Conservation (phyloP, 164 flowering plant species). For the Macadamia integrifolia region DNA sequence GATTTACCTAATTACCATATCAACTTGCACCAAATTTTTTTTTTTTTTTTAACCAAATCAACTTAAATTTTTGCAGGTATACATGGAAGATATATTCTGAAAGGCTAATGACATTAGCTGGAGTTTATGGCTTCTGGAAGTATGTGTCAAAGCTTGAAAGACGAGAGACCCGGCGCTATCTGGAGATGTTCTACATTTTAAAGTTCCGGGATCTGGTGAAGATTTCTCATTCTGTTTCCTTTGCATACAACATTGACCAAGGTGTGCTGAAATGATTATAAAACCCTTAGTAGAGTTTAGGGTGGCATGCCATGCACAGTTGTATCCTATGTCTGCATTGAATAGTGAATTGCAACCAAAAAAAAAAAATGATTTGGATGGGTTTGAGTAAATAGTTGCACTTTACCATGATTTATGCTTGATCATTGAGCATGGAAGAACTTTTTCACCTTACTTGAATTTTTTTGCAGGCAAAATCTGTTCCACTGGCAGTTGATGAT, state of each 20-base stretch:
- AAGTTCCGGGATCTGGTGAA: conserved; percentile 82
- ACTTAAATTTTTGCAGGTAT: conserved; percentile 43
- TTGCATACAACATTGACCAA: background rate
- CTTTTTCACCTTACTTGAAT: background rate
- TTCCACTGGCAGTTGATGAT: conserved; percentile 54
- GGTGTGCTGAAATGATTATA: background rate
- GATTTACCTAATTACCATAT: background rate
- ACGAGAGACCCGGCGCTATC: conserved; percentile 88
- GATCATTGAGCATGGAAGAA: background rate
- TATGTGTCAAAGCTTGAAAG: conserved; percentile 92
- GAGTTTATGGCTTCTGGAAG: conserved; percentile 97
- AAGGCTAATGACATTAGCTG: conserved; percentile 90
- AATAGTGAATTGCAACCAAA: background rate
- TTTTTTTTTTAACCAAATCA: background rate
- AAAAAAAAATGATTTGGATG: background rate
- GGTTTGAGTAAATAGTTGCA: background rate
- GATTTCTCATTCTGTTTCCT: background rate
- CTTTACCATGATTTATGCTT: background rate
- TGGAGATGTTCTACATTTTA: conserved; percentile 96
- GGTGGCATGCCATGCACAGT: too few relatives aligned
- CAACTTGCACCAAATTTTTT: background rate
- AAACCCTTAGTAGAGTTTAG: background rate
- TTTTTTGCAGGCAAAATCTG: conserved; percentile 65
- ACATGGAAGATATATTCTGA: conserved; percentile 97
- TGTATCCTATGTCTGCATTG: background rate